Evolutionary conservation across 441 rosid genomes (phyloP), one percentile per base, ranked within the genome.

Genomic region (Brassica balearica): DNA sequence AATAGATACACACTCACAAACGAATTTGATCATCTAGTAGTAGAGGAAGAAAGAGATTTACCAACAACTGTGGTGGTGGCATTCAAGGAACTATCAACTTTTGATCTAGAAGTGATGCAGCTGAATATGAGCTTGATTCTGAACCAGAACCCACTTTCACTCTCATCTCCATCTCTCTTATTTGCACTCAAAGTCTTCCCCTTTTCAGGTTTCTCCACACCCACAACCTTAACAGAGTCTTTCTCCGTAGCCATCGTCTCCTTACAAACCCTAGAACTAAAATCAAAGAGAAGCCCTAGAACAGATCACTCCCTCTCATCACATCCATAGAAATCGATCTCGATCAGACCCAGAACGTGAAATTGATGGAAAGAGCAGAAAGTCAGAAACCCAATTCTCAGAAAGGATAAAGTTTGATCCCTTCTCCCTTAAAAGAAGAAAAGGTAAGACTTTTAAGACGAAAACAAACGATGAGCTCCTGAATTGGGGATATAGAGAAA

Each of bases 31-130:
- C 41, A 76, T 72, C 14, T 61, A 51, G 9, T 12, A 17, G 6
- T 12, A 41, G 14, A 63, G 64, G 62, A 9, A 62, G 34, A 46
- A 17, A 34, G 43, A 34, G 46, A 34, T 36, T 48, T 80, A 80
- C 83, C 83, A 69, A 88, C 68, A 74, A 74, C 71, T 6, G 86
- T 83, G 64, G 85, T 81, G 59, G 97, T 81, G 62, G 97, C 92
- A 84, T 95, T 91, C 75, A 87, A 48, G 59, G 98, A 90, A 84
- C 84, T 89, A 82, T 95, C 96, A 79, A 95, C 98, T 80, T 90
- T 95, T 86, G 99, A 95, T 88, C 97, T 95, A 73, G 95, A 90
- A 84, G 96, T 85, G 88, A 93, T 86, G 85, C 99, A 95, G 56
- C 93, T 78, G 63, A 84, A 87, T 69, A 90, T 73, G 63, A 85